Conservation (phyloP, 257 asterid species). For the Orobanche coerulescens region DNA sequence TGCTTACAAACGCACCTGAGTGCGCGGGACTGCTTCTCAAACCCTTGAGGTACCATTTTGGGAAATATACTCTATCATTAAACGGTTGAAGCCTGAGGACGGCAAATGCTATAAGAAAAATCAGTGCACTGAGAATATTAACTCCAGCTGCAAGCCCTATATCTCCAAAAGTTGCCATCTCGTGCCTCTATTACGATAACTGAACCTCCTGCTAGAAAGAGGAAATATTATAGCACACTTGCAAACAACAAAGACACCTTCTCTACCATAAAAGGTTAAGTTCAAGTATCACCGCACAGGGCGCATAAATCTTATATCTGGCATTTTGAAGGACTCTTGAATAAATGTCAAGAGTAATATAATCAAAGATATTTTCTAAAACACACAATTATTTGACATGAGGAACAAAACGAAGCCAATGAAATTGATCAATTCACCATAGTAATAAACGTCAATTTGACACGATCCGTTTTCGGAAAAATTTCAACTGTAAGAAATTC, state of each 20-base stretch:
- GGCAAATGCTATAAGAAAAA: slow-evolving; percentile 81
- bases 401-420: neutral
- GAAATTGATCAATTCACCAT: neutral
- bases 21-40: slow-evolving; percentile 59
- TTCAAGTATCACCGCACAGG: slow-evolving; percentile 12
- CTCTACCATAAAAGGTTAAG: slow-evolving; percentile 11
- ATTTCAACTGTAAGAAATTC: neutral
- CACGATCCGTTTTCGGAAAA: neutral
- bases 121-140: slow-evolving; percentile 63
- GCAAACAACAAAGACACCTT: slow-evolving; percentile 1
- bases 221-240: neutral
- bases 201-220: slow-evolving; percentile 28
- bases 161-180: slow-evolving; percentile 71
- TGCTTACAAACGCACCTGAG: slow-evolving; percentile 58
- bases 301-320: neutral
- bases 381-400: too few species aligned
- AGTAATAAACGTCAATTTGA: neutral
- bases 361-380: neutral
- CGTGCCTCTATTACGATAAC: slow-evolving; percentile 25
- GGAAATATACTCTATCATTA: slow-evolving; percentile 90
- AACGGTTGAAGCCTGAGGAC: slow-evolving; percentile 83
- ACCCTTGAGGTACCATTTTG: slow-evolving; percentile 94
- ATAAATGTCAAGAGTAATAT: neutral
- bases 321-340: neutral
- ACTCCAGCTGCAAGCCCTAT: slow-evolving; percentile 75